These are phyloP conservation scores for Eutrema japonicum DNA, from an alignment of 345 rosid genomes.

Conservation along the genomic window DNA sequence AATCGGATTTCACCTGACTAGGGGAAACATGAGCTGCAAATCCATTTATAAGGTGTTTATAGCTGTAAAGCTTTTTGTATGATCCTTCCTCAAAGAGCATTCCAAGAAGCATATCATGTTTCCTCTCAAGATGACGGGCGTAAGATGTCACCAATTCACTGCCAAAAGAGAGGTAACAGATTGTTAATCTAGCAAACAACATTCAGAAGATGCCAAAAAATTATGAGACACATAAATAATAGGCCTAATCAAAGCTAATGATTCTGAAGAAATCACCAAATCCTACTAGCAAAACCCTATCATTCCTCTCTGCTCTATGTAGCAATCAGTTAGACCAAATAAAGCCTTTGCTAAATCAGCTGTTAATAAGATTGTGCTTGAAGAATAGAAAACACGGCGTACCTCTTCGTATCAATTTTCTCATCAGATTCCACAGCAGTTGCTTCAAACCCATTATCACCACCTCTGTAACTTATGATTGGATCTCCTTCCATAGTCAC, in stretches of 20 bases:
- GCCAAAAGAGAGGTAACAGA: conserved; percentile 27
- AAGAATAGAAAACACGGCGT: conserved; percentile 4
- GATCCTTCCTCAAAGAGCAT: conserved; percentile 74
- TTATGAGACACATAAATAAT: background rate
- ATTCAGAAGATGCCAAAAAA: background rate
- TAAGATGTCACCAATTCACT: conserved; percentile 85
- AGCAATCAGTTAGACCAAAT: too few species aligned
- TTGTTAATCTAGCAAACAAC: conserved; percentile 6
- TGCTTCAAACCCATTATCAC: conserved; percentile 86
- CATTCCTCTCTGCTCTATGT: background rate
- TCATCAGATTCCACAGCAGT: conserved; percentile 88
- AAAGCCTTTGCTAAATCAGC: too few species aligned
- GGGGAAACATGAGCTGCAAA: conserved; percentile 87
- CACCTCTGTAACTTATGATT: conserved; percentile 80
- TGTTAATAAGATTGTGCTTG: background rate
- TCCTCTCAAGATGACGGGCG: conserved; percentile 83
- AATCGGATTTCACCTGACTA: conserved; percentile 73
- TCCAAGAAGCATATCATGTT: conserved; percentile 91
- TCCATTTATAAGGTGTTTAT: conserved; percentile 92
- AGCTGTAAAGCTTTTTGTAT: conserved; percentile 92
- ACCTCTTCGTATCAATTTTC: conserved; percentile 81
- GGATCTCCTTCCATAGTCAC: conserved; percentile 95
- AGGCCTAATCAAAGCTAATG: background rate
- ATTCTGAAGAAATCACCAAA: background rate
- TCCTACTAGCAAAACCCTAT: background rate